Evolutionary conservation across 1,139 yeast species (phyloP), one percentile per base, ranked within the genome.

Genomic region (Pichia norvegensis): DNA sequence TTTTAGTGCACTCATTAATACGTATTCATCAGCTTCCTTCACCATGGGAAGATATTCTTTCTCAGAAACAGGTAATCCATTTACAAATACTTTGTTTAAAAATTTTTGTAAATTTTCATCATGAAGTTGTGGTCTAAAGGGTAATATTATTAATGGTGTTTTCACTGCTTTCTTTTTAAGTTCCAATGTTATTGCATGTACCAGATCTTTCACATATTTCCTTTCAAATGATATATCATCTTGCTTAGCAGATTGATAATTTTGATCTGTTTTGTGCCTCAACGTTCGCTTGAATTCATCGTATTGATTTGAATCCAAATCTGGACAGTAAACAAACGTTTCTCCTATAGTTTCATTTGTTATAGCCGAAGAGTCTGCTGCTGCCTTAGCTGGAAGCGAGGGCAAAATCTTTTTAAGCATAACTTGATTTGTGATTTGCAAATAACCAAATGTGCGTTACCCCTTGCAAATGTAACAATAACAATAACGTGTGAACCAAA

Each of bases 1-100:
- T 60, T 85, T 87, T 50, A 87, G 67, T 4, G 81, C 80, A 49
- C 88, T 78, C 42, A 85, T 78, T 42, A 86, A 67, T 0, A 92
- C 83, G 61, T 74, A 79, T 50, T 77, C 85, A 55, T 81, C 85
- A 3, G 80, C 73, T 41, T 64, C 56, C 42, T 65, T 58, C 14
- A 81, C 66, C 1, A 72, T 64, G 33, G 64, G 59, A 22, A 61
- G 57, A 29, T 76, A 60, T 4, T 60, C 59, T 10, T 62, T 61
- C 20, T 70, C 70, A 4, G 68, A 59, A 16, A 78, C 64, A 44
- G 55, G 55, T 14, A 73, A 72, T 0, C 83, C 83, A 35, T 68
- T 58, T 3, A 33, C 81, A 48, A 81, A 78, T 1, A 81, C 63
- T 10, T 65, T 61, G 37, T 70, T 68, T 35, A 84, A 61, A 45